A percentile compares a stretch with the other conserved stretches of the same genome.
Conservation (phyloP, 495 filamentous ascomycete species). For the Elasticomyces elasticus region DNA sequence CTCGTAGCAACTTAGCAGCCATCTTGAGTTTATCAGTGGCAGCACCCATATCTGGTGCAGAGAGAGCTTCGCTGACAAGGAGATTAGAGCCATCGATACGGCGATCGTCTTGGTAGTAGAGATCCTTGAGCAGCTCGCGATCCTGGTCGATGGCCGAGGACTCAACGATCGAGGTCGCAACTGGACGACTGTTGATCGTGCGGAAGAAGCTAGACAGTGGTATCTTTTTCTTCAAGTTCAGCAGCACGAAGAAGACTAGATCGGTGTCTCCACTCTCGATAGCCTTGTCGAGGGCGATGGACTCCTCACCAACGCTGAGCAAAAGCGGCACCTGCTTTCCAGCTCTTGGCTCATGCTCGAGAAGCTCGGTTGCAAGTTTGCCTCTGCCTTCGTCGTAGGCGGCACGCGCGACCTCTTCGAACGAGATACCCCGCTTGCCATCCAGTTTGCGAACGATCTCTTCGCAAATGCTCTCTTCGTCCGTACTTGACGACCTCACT, state of each 20-base stretch:
- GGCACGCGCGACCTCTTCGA: constrained; percentile 85
- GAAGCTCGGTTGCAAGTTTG: constrained; percentile 73
- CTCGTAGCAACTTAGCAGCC: constrained; percentile 67
- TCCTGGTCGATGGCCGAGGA: constrained; percentile 68
- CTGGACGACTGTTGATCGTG: constrained; percentile 75
- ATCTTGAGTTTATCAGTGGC: constrained; percentile 76
- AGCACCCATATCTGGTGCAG: constrained; percentile 50
- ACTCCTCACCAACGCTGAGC: constrained; percentile 90
- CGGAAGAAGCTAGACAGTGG: constrained; percentile 88
- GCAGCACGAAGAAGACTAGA: constrained; percentile 77
- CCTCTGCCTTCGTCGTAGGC: constrained; percentile 90
- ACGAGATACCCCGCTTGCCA: constrained; percentile 84
- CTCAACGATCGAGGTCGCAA: constrained; percentile 83
- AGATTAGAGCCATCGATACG: constrained; percentile 81
- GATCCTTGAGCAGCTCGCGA: constrained; percentile 76
- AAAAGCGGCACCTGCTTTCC: constrained; percentile 94
- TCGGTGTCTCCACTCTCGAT: constrained; percentile 94
- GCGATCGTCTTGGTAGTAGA: constrained; percentile 96
- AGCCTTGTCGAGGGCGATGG: constrained; percentile 90
- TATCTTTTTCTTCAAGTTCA: constrained; percentile 82
- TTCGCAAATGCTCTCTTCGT: constrained; percentile 80
- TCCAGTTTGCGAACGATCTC: constrained; percentile 78
- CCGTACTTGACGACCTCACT: constrained; percentile 70
- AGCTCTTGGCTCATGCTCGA: constrained; percentile 87
- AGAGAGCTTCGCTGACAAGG: constrained; percentile 69